Conservation (phyloP, 148 eudicot species). For the Persicaria tinctoria region DNA sequence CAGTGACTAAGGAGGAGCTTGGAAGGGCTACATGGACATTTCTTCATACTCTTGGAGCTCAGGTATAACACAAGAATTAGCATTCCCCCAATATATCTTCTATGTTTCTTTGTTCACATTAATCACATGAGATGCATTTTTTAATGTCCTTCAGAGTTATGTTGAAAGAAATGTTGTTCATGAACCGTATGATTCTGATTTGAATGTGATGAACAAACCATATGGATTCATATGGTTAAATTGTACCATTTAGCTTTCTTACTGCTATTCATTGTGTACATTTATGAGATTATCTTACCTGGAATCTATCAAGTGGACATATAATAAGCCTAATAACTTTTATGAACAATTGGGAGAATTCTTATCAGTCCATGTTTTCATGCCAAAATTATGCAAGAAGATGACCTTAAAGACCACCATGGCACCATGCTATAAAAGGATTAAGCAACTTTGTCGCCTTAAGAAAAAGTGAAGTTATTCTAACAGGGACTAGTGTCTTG, state of each 20-base stretch:
- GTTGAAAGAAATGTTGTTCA: not conserved
- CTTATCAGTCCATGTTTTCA: not conserved
- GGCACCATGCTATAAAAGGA: not conserved
- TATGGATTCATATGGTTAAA: not conserved
- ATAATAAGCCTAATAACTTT: not conserved
- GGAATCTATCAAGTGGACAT: not conserved
- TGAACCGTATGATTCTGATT: not conserved
- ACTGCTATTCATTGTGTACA: not conserved
- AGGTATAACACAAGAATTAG: conserved; percentile 33
- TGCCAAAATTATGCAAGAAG: not conserved
- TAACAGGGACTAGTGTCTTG: not conserved
- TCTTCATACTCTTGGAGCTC: conserved; percentile 93
- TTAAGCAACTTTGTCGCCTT: not conserved
- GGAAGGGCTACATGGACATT: conserved; percentile 97
- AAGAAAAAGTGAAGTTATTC: not conserved
- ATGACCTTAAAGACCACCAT: not conserved
- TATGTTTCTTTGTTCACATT: not conserved
- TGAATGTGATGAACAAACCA: not conserved
- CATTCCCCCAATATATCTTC: not conserved
- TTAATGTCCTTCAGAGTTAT: not conserved
- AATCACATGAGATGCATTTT: not conserved
- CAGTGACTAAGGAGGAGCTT: conserved; percentile 74
- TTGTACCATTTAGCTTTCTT: not conserved
- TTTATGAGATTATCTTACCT: not conserved
- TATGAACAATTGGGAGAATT: not conserved